A percentile compares a stretch with the other conserved stretches of the same genome.
Conservation (phyloP, 345 rosid species). For the Litchi chinensis region DNA sequence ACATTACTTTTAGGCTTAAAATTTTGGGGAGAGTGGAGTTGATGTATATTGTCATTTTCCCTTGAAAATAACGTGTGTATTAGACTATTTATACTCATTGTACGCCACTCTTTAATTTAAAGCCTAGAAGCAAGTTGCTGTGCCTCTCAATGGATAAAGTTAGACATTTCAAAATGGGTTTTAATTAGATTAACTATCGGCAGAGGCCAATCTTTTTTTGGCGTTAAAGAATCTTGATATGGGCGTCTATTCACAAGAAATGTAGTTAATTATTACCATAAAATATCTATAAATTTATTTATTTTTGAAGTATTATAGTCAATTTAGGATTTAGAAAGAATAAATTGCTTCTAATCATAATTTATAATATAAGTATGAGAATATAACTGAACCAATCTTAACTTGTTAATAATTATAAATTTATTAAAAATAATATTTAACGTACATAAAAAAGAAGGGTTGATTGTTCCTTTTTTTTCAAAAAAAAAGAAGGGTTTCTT, state of each 20-base stretch:
- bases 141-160: not conserved
- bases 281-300: too few relatives aligned
- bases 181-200: not conserved
- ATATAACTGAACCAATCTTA: too few relatives aligned
- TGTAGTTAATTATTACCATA: not conserved
- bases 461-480: too few relatives aligned
- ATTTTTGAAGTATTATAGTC: too few relatives aligned
- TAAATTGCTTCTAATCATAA: too few relatives aligned
- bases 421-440: too few relatives aligned
- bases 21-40: not conserved
- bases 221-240: not conserved
- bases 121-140: not conserved
- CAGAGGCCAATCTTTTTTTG: not conserved
- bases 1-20: not conserved
- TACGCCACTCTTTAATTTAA: too few relatives aligned
- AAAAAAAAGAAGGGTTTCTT: too few relatives aligned
- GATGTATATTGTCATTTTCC: not conserved
- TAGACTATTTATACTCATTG: not conserved
- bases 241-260: not conserved
- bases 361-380: too few relatives aligned
- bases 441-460: too few relatives aligned
- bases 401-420: too few relatives aligned
- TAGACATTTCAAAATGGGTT: not conserved
- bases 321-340: too few relatives aligned
- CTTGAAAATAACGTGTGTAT: not conserved